Conservation (phyloP, 2,329 filamentous ascomycete species). For the Zasmidium cellare region DNA sequence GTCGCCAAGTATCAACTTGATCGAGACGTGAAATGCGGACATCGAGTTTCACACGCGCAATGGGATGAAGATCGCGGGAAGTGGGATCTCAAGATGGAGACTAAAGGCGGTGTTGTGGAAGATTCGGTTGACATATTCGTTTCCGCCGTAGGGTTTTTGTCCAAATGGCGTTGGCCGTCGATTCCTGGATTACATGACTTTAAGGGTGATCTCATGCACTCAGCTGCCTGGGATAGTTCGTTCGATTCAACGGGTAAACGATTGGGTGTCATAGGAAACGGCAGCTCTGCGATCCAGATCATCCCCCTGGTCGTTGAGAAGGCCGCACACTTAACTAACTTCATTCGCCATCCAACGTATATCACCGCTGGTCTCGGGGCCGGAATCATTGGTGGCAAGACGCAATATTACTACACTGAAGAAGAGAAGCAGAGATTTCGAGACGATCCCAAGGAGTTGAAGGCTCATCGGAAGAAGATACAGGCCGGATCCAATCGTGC, state of each 20-base stretch:
- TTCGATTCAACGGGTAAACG: conserved; percentile 40
- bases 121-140: conserved; percentile 40
- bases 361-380: conserved; percentile 33
- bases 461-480: conserved; percentile 38
- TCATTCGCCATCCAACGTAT: conserved; percentile 36
- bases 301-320: conserved; percentile 41
- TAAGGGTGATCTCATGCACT: conserved; percentile 45
- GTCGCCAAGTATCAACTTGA: conserved; percentile 42
- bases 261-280: conserved; percentile 45
- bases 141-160: conserved; percentile 27
- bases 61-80: conserved; percentile 40
- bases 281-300: conserved; percentile 45
- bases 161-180: conserved; percentile 40
- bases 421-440: conserved; percentile 34
- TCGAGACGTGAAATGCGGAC: conserved; percentile 39
- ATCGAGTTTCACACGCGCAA: conserved; percentile 36
- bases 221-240: conserved; percentile 41
- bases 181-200: conserved; percentile 44
- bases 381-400: conserved; percentile 30
- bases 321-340: conserved; percentile 34
- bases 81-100: conserved; percentile 38
- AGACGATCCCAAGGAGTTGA: conserved; percentile 35
- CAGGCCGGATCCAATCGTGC: conserved; percentile 28
- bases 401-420: conserved; percentile 32
- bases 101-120: conserved; percentile 26